A percentile compares a stretch with the other conserved stretches of the same genome.
Evolutionary conservation across 306 rosid species (phyloP).

Genomic region (Cucumis melo): DNA sequence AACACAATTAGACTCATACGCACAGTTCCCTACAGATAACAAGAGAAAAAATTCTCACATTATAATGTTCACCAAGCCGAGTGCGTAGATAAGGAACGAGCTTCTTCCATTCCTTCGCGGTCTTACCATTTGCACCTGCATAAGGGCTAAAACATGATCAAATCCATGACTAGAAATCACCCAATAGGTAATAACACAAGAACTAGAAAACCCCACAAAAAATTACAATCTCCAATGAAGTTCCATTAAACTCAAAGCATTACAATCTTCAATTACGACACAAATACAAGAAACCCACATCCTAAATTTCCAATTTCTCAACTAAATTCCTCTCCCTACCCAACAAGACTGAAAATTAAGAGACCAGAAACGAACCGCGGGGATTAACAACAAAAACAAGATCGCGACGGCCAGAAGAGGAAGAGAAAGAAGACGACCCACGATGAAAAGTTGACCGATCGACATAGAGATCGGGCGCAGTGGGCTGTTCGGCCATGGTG

Average conservation of each 20-base stretch:
- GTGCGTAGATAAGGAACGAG: constrained; percentile 69
- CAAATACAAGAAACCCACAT: not conserved
- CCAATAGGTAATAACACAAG: not conserved
- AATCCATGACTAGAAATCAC: not conserved
- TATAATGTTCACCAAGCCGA: constrained; percentile 63
- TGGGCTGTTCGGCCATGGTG: constrained; percentile 51
- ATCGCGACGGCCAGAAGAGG: constrained; percentile 46
- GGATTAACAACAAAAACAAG: constrained; percentile 93
- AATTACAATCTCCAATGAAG: not conserved
- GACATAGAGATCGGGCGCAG: constrained; percentile 32
- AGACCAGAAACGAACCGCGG: constrained; percentile 26
- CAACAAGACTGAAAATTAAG: not conserved
- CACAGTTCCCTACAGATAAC: not conserved
- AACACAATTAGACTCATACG: not conserved
- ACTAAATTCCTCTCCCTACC: not conserved
- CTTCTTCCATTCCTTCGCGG: constrained; percentile 83
- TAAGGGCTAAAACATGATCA: not conserved
- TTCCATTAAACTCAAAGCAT: not conserved
- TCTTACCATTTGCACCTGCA: constrained; percentile 86
- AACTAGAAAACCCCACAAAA: not conserved
- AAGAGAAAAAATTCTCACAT: constrained; percentile 29
- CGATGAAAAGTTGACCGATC: constrained; percentile 21
- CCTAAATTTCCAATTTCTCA: constrained; percentile 5
- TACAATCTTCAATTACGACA: not conserved
- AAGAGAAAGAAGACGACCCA: constrained; percentile 23